These are phyloP conservation scores for Cryptosporidium baileyi DNA, from an alignment of 169 alveolate species.

Conservation along the genomic window DNA sequence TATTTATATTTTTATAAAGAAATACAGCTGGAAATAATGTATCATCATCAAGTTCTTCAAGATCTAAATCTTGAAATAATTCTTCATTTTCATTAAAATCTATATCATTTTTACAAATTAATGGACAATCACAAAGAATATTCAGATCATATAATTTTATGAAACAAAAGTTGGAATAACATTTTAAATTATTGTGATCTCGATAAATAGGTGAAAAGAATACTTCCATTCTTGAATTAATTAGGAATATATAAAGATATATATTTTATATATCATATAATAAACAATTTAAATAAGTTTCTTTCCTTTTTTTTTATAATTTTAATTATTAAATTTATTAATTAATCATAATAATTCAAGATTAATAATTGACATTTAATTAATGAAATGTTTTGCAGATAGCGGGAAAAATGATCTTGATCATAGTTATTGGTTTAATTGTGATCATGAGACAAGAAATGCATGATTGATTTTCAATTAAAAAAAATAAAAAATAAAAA, in stretches of 20 bases:
- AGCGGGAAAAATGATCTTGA: too few relatives aligned
- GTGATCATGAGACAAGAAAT: too few relatives aligned
- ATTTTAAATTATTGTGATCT: not conserved
- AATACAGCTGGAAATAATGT: slow-evolving; percentile 37
- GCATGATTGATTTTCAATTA: too few relatives aligned
- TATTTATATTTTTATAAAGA: not conserved
- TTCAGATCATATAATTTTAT: slow-evolving; percentile 50
- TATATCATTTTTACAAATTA: slow-evolving; percentile 24
- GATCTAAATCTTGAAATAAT: slow-evolving; percentile 1
- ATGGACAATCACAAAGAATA: slow-evolving; percentile 65
- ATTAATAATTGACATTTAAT: too few relatives aligned
- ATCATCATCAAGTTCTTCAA: slow-evolving; percentile 37
- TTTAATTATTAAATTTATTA: too few relatives aligned
- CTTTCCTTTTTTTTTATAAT: too few relatives aligned
- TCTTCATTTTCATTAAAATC: not conserved
- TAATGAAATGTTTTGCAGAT: too few relatives aligned
- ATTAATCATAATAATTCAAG: too few relatives aligned
- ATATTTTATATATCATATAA: not conserved
- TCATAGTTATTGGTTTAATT: too few relatives aligned
- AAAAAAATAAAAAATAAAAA: too few relatives aligned
- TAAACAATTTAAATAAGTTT: too few relatives aligned
- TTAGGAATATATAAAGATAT: not conserved
- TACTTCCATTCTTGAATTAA: slow-evolving; percentile 12
- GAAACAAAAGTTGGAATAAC: slow-evolving; percentile 8
- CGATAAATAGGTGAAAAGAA: slow-evolving; percentile 34